Conservation (phyloP, 140 eudicot species). For the Anethum foeniculum region DNA sequence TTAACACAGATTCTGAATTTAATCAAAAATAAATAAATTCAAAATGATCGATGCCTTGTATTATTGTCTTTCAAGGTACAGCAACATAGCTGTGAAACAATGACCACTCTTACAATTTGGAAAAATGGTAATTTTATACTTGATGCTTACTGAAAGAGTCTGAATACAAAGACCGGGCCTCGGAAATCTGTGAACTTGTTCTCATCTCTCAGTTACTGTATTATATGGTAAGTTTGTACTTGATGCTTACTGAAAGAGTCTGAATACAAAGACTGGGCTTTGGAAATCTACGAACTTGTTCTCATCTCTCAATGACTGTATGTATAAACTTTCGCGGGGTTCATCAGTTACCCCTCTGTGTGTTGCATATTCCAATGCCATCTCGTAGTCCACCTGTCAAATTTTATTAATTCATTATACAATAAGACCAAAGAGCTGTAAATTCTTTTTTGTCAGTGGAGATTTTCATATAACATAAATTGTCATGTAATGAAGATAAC, state of each 20-base stretch:
- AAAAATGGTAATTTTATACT: background rate
- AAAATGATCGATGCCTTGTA: no score
- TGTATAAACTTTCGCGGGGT: slow-evolving; percentile 62
- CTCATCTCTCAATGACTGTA: slow-evolving; percentile 54
- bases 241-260: slow-evolving; percentile 46
- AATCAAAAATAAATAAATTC: no score
- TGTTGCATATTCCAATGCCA: slow-evolving; percentile 98
- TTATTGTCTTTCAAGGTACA: background rate
- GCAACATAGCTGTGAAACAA: background rate
- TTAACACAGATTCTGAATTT: no score
- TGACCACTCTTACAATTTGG: background rate
- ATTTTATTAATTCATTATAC: background rate
- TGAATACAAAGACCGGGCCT: slow-evolving; percentile 65
- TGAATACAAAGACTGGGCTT: slow-evolving; percentile 66
- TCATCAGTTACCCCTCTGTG: slow-evolving; percentile 89
- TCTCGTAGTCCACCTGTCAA: slow-evolving; percentile 94
- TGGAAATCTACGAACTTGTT: slow-evolving; percentile 43
- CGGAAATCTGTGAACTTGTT: slow-evolving; percentile 41
- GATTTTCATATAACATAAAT: background rate
- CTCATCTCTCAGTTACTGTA: slow-evolving; percentile 53
- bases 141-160: slow-evolving; percentile 48
- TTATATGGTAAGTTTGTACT: slow-evolving; percentile 4
- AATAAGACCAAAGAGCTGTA: background rate
- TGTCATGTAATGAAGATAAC: background rate
- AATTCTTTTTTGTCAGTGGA: background rate